Evolutionary conservation across 352 stramenopile genomes (phyloP), one percentile per base, ranked within the genome.

Genomic region (Aphanomyces cochlioides): DNA sequence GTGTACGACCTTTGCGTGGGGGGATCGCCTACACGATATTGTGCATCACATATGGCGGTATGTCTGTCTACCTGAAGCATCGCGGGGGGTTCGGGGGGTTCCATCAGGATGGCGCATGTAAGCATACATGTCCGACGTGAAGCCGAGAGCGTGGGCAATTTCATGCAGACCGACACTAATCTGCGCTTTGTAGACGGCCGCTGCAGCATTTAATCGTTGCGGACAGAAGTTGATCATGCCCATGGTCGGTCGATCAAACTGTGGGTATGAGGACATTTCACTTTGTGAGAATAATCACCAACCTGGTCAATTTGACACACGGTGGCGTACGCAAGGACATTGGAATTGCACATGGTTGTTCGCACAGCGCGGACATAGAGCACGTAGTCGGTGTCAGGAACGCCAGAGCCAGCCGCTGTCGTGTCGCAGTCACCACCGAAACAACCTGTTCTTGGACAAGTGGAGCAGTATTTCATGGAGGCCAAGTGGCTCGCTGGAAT

Each of bases 231-330:
- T 75, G 57, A 71, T 64, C 67, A 53, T 67, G 40, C 72, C 72
- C 36, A 74, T 59, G 43, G 59, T 72, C 13, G 72, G 72, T 4
- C 85, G 83, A 66, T 96, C 88, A 64, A 82, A 91, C 59, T 28
- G 28, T 28, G 28, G 28, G 2, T 28, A 28, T 2, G 28, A 28
- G 28, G 28, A 28, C 28, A 28, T 28, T 28, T 28, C 28, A 28
- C 28, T 28, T 28, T 28, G 28, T 28, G 28, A 28, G 28, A 28
- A 2, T 28, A 28, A 28, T 2, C 28, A 28, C 28, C 1, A 28
- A 28, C 28, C 28, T 94, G 85, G 68, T 96, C 86, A 50, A 90
- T 91, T 67, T 92, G 88, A 66, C 88, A 96, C 0, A 86, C 89
- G 0, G 81, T 81, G 0, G 88, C 86, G 69, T 92, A 96, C 8